Percentiles rank a stretch among this genome's conserved stretches.
phyloP scores from a whole-genome alignment of 2,329 filamentous ascomycete genomes.

The Aureobasidium sp. region DNA sequence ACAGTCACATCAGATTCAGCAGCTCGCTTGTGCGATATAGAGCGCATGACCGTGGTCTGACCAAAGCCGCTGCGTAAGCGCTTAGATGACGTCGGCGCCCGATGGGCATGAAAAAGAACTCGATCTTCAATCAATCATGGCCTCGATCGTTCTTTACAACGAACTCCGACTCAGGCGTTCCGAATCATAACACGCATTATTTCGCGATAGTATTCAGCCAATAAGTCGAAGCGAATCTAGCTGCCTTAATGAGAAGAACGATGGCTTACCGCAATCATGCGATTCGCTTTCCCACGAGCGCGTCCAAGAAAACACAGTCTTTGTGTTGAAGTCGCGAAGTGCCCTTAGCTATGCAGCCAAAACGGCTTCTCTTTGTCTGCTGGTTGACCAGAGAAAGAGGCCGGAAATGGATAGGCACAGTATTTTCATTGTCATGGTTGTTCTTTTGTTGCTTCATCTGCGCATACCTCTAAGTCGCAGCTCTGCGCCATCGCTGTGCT shows the following conservation, averaged over 20 bases:
- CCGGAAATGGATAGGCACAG: conserved; percentile 1
- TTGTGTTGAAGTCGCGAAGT: background rate
- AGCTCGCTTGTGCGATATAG: background rate
- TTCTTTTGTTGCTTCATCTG: background rate
- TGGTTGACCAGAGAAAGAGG: background rate
- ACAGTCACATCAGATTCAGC: background rate
- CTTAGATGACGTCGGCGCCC: background rate
- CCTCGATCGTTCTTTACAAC: background rate
- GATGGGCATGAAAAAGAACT: background rate
- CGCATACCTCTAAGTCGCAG: background rate
- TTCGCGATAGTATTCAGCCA: background rate
- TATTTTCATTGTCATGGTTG: background rate
- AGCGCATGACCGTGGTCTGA: background rate
- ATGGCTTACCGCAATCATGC: background rate
- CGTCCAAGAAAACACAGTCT: background rate
- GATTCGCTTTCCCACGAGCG: background rate
- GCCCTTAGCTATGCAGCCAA: background rate
- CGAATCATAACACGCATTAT: background rate
- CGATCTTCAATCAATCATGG: background rate
- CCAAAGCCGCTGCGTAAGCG: background rate
- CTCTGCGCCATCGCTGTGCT: background rate
- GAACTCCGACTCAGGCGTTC: background rate
- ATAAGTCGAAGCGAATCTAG: background rate
- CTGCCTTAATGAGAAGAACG: background rate
- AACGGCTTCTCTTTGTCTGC: background rate